Evolutionary conservation across 208 protist genomes (phyloP).

Genomic region (Leishmania turanica): DNA sequence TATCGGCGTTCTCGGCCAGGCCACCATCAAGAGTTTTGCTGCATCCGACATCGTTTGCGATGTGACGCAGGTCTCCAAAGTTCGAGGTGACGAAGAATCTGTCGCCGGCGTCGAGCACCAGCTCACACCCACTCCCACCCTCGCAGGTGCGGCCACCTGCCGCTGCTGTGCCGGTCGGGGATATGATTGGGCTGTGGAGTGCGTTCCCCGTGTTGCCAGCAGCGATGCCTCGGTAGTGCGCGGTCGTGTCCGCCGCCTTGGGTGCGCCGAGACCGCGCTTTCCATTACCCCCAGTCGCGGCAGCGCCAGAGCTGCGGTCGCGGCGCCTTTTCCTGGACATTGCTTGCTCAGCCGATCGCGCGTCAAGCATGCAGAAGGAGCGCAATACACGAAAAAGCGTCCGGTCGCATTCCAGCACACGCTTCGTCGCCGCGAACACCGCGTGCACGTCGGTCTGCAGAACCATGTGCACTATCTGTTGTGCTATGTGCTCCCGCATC

Average conservation of each 20-base stretch:
- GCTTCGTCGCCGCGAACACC: constrained; percentile 21
- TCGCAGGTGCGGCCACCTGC: background rate
- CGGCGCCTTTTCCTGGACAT: background rate
- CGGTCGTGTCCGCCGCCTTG: constrained; percentile 11
- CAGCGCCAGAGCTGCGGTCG: background rate
- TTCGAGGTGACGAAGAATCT: constrained; percentile 32
- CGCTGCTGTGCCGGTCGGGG: background rate
- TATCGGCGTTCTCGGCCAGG: constrained; percentile 6
- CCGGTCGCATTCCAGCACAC: constrained; percentile 33
- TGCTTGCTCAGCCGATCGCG: background rate
- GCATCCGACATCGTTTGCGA: constrained; percentile 16
- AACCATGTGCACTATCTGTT: constrained; percentile 29
- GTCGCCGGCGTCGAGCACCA: constrained; percentile 21
- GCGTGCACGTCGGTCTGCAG: constrained; percentile 34
- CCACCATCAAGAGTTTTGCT: background rate
- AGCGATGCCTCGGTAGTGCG: constrained; percentile 5
- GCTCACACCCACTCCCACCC: background rate
- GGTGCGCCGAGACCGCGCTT: background rate
- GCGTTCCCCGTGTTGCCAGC: background rate
- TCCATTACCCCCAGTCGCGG: background rate
- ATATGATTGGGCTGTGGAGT: background rate
- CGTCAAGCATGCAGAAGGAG: constrained; percentile 30
- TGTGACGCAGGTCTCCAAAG: constrained; percentile 29
- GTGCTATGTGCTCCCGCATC: constrained; percentile 26
- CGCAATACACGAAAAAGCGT: constrained; percentile 35